Evolutionary conservation across 768 basidiomycete species (phyloP), one percentile per base, ranked within the genome.

Genomic region (Amanita phalloides): DNA sequence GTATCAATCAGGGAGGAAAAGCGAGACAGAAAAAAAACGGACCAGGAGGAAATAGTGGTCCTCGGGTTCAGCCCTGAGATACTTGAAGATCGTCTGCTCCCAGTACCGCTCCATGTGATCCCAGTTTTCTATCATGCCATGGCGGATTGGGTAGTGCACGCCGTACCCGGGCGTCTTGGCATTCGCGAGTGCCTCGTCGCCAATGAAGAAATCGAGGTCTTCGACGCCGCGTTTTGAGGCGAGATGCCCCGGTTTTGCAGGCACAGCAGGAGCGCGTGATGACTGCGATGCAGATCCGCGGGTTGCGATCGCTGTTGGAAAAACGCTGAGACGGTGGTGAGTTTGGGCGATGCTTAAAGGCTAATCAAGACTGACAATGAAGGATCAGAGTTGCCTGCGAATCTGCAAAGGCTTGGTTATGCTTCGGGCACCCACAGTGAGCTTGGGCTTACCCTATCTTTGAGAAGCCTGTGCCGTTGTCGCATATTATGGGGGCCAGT

Each of bases 31-130:
- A 9, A 9, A 30, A 9, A 17, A 44, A 72, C 93, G 66, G 60
- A 97, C 95, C 63, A 99, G 72, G 45, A 98, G 79, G 70, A 99
- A 98, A 68, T 97, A 89, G 67, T 98, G 96, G 70, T 98, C 95
- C 70, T 98, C 96, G 11, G 96, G 96, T 68, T 99, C 96, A 6
- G 94, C 94, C 52, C 95, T 78, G 55, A 99, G 76, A 72, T 98
- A 98, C 70, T 99, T 98, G 83, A 98, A 99, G 78, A 98, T 98
- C 57, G 87, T 90, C 74, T 99, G 95, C 67, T 96, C 93, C 96
- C 96, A 99, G 70, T 93, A 97, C 26, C 94, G 77, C 66, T 98
- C 95, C 94, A 98, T 98, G 58, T 96, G 83, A 66, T 94, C 91
- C 91, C 91, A 94, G 61, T 96, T 96, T 56, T 96, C 94, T 62